These are phyloP conservation scores for Fusarium foetens DNA, from an alignment of 2,329 filamentous ascomycete genomes.

Conservation along the genomic window DNA sequence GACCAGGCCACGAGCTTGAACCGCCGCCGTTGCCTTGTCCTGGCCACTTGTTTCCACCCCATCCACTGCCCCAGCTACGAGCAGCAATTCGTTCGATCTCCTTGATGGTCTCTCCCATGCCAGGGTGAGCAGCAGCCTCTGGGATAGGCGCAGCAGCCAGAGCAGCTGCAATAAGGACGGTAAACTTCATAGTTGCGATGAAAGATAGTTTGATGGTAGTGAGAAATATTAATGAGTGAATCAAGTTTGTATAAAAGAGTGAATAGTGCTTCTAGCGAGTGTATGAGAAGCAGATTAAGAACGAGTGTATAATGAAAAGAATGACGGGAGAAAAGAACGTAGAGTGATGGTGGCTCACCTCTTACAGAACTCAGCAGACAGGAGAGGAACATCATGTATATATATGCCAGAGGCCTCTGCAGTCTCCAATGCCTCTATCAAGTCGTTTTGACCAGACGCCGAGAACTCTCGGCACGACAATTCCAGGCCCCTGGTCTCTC, in stretches of 20 bases:
- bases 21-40: background rate
- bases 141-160: slow-evolving; percentile 35
- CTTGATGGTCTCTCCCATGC: slow-evolving; percentile 40
- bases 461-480: slow-evolving; percentile 30
- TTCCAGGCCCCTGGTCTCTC: slow-evolving; percentile 26
- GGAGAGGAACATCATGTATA: slow-evolving; percentile 7
- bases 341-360: slow-evolving; percentile 3
- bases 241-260: background rate
- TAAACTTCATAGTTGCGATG: slow-evolving; percentile 43
- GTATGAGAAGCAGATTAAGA: slow-evolving; percentile 10
- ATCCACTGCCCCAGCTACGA: slow-evolving; percentile 29
- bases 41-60: slow-evolving; percentile 15
- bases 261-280: slow-evolving; percentile 10
- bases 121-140: slow-evolving; percentile 30
- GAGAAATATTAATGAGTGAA: slow-evolving; percentile 2
- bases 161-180: slow-evolving; percentile 33
- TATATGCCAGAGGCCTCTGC: background rate
- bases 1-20: background rate
- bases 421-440: background rate
- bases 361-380: background rate
- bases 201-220: background rate
- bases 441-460: slow-evolving; percentile 6
- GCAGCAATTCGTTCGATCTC: slow-evolving; percentile 34
- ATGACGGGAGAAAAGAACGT: slow-evolving; percentile 14
- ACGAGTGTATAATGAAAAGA: slow-evolving; percentile 7